phyloP scores from a whole-genome alignment of 1,139 yeast species.

The Nadsonia starkeyi-henricii region DNA sequence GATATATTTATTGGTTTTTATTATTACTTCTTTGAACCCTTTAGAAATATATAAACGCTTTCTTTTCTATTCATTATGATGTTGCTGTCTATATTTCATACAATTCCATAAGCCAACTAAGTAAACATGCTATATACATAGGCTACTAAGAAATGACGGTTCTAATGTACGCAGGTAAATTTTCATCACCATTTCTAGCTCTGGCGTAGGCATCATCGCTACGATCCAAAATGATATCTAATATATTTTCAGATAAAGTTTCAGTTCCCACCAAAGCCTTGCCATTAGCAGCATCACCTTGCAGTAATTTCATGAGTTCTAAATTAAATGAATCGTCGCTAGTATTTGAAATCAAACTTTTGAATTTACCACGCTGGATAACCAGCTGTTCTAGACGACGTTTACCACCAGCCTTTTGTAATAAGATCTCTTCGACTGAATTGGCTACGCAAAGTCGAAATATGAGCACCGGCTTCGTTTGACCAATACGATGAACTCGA shows the following conservation, averaged over 20 bases:
- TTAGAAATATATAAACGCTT: too few species aligned
- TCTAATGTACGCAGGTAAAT: slow-evolving; percentile 8
- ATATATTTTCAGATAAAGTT: slow-evolving; percentile 28
- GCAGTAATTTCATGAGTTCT: slow-evolving; percentile 13
- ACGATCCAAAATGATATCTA: slow-evolving; percentile 43
- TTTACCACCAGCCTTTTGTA: slow-evolving; percentile 66
- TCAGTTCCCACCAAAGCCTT: slow-evolving; percentile 14
- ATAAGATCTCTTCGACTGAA: slow-evolving; percentile 70
- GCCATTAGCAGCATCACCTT: slow-evolving; percentile 11
- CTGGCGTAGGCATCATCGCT: slow-evolving; percentile 31
- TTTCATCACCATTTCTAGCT: slow-evolving; percentile 12
- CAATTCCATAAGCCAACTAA: too few species aligned
- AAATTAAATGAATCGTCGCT: slow-evolving; percentile 6
- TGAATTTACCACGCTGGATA: slow-evolving; percentile 73
- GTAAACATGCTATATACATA: too few species aligned
- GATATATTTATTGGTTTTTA: too few species aligned
- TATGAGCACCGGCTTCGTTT: slow-evolving; percentile 64
- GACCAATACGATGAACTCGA: slow-evolving; percentile 89
- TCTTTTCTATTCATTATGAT: too few species aligned
- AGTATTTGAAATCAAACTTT: slow-evolving; percentile 27
- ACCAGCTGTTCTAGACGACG: slow-evolving; percentile 69
- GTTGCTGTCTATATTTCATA: too few species aligned
- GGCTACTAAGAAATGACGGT: slow-evolving; percentile 3
- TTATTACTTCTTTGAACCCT: too few species aligned
- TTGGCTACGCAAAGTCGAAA: slow-evolving; percentile 63